Base-by-base conservation (phyloP, 306 rosid species). In the Prunus persica region DNA sequence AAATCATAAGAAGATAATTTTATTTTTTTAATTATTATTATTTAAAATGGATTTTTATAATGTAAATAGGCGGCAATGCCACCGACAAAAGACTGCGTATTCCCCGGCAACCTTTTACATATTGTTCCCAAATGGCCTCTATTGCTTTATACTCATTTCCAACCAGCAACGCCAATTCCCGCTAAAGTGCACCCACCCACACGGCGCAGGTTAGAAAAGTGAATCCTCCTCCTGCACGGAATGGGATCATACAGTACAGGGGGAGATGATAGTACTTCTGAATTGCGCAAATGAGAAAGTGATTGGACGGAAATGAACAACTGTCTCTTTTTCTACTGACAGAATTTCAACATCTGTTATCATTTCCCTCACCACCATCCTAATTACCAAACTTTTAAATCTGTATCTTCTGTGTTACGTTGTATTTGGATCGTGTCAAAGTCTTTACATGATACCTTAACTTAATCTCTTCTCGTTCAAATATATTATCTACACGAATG, bases 21-120 rank as follows among this genome's bases (percentile, higher is more conserved):
- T 14, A 0, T 32, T 4, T 4, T 30, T 32, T 4, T 0, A 3
- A 32, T 4, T 4, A 28, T 28, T 28, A 28, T 32, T 30, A 3
- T 4, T n/a, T n/a, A 14, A 15, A 8, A 34, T 71, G 51, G 55
- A 38, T 11, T 58, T 51, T 43, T 22, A 24, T 25, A 43, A 73
- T 60, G 55, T 6, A 41, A 65, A 72, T 2, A 58, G 27, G 16
- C 13, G 61, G 81, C 72, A 65, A 52, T 18, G 47, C 63, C 85
- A 81, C 87, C 84, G 89, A 89, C 89, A 87, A 62, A 76, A 62
- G 16, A 34, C 81, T 69, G 78, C 69, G 82, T 67, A 84, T 81
- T 83, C 85, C 83, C 89, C 88, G 89, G 89, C 93, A 87, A 77
- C 70, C 81, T 85, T 84, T 81, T 71, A 71, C 58, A 47, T 30